Percentiles rank a stretch among this genome's conserved stretches.
Evolutionary conservation across 306 rosid genomes (phyloP).

Genomic region (Leucaena leucocephala): DNA sequence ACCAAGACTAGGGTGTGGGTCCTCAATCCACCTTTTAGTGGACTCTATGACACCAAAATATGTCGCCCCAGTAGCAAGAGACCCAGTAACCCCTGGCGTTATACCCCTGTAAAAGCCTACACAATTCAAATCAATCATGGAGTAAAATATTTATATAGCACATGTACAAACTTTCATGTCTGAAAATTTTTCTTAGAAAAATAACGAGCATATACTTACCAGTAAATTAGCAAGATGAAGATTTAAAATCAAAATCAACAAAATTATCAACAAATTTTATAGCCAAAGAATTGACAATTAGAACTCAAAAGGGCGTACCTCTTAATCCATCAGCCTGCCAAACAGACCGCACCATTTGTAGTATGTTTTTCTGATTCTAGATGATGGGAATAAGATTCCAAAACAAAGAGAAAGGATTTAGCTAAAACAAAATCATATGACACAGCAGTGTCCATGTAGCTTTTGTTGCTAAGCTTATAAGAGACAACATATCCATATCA

Average conservation of each 20-base stretch:
- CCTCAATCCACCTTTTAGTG: slow-evolving; percentile 90
- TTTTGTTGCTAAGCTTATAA: not conserved
- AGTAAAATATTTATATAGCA: slow-evolving; percentile 12
- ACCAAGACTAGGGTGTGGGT: slow-evolving; percentile 72
- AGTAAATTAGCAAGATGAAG: slow-evolving; percentile 13
- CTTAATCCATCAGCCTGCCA: slow-evolving; percentile 76
- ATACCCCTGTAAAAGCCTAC: slow-evolving; percentile 90
- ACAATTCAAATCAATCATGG: slow-evolving; percentile 32
- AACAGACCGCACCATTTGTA: slow-evolving; percentile 71
- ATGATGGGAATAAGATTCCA: slow-evolving; percentile 26
- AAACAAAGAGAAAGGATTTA: slow-evolving; percentile 33
- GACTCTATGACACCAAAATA: slow-evolving; percentile 92
- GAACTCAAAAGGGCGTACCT: slow-evolving; percentile 49
- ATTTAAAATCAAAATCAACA: slow-evolving; percentile 1
- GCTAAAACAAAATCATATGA: slow-evolving; percentile 9
- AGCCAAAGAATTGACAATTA: not conserved
- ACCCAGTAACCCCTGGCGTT: slow-evolving; percentile 80
- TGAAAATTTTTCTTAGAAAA: not conserved
- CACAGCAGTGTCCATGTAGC: slow-evolving; percentile 3
- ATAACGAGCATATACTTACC: slow-evolving; percentile 22
- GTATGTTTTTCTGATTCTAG: slow-evolving; percentile 71
- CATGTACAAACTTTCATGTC: slow-evolving; percentile 18
- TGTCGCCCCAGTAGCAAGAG: slow-evolving; percentile 96
- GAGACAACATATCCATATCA: not conserved
- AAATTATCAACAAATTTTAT: not conserved